These are phyloP conservation scores for Pyracantha coccinea DNA, from an alignment of 331 rosid species.

Conservation along the genomic window DNA sequence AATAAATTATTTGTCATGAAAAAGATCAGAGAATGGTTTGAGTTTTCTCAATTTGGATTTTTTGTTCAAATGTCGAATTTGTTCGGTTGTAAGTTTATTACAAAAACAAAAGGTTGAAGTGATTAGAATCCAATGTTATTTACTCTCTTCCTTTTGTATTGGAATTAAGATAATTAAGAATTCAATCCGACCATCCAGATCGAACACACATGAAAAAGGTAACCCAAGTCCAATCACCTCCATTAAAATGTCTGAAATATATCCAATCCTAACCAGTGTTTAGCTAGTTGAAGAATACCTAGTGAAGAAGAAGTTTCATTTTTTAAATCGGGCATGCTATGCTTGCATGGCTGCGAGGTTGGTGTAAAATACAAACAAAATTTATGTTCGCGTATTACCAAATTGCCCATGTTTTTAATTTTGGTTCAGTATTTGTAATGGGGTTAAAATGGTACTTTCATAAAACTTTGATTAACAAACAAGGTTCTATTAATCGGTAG, in stretches of 20 bases:
- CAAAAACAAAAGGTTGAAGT: background rate
- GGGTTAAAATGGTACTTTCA: no score
- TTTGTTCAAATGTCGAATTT: background rate
- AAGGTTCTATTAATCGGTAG: no score
- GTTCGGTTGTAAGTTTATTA: background rate
- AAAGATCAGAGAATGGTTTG: background rate
- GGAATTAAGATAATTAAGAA: background rate
- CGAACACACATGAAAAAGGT: background rate
- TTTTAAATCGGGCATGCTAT: no score
- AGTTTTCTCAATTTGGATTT: background rate
- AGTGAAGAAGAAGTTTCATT: background rate
- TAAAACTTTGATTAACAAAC: no score
- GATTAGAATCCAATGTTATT: constrained; percentile 5
- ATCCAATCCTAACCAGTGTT: background rate
- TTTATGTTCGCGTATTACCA: no score
- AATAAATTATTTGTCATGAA: background rate
- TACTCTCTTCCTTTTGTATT: background rate
- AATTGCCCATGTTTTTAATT: no score
- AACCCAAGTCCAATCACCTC: background rate
- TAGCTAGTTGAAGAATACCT: background rate
- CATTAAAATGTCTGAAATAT: background rate
- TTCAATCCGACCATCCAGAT: background rate
- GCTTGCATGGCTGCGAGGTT: no score
- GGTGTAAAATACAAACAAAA: no score
- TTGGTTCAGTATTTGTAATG: no score